phyloP scores from a whole-genome alignment of 1,284 basidiomycete genomes.

The Exobasidium rhododendri region DNA sequence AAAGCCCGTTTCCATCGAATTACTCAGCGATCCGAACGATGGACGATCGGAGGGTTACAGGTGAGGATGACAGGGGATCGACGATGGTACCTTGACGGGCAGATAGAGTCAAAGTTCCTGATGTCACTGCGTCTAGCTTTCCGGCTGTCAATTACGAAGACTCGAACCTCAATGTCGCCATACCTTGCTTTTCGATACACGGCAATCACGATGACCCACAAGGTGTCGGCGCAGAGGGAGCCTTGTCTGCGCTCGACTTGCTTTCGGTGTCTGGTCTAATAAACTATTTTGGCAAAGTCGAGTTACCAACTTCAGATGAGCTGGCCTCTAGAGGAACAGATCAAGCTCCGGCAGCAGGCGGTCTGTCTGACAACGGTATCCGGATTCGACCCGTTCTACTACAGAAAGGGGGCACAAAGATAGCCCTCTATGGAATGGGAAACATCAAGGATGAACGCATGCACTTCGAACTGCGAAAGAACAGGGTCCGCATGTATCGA shows the following conservation, averaged over 20 bases:
- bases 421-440: conserved; percentile 91
- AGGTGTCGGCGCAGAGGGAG: conserved; percentile 80
- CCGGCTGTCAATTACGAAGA: conserved; percentile 98
- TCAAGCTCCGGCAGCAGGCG: conserved; percentile 55
- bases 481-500: conserved; percentile 93
- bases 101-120: conserved; percentile 5
- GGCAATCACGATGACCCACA: conserved; percentile 99
- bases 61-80: conserved; percentile 67
- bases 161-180: conserved; percentile 85
- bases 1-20: conserved; percentile 79
- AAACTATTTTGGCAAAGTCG: conserved; percentile 92
- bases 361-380: conserved; percentile 72
- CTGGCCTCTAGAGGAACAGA: conserved; percentile 19
- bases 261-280: conserved; percentile 88
- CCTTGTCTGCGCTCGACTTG: conserved; percentile 89
- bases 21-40: conserved; percentile 86
- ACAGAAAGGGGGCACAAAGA: conserved; percentile 77
- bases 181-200: conserved; percentile 97
- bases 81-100: not conserved
- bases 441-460: conserved; percentile 95
- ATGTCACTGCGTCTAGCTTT: conserved; percentile 63
- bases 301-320: conserved; percentile 55
- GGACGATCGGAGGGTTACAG: conserved; percentile 70
- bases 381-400: conserved; percentile 84
- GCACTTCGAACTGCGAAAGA: conserved; percentile 90